Percentiles rank a stretch among this genome's conserved stretches.
Conservation (phyloP, 2,329 filamentous ascomycete genomes). For the Fusarium succisae region DNA sequence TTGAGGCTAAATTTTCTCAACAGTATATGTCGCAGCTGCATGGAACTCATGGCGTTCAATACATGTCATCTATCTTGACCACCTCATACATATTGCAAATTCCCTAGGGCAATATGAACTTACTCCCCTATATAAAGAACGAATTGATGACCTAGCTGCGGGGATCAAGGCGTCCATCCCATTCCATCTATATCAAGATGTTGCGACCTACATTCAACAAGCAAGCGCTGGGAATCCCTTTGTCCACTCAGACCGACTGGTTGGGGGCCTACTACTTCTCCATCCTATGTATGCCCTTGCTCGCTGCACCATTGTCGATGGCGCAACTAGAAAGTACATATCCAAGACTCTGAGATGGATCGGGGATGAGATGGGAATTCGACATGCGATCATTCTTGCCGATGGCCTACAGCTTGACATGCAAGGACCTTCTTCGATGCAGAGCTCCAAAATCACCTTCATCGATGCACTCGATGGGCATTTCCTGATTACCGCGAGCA, state of each 20-base stretch:
- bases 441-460: neutral
- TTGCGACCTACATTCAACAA: neutral
- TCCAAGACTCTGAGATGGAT: neutral
- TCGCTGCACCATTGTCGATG: neutral
- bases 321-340: neutral
- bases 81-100: neutral
- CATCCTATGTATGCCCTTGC: conserved; percentile 7
- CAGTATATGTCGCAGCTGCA: conserved; percentile 5
- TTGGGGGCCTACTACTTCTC: neutral
- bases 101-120: neutral
- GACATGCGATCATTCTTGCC: neutral
- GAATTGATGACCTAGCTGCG: neutral
- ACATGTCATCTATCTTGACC: conserved; percentile 5
- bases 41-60: conserved; percentile 18
- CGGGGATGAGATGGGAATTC: conserved; percentile 3
- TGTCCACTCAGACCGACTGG: neutral
- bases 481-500: conserved; percentile 8
- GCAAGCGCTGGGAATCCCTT: neutral
- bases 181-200: neutral
- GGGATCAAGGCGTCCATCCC: conserved; percentile 4
- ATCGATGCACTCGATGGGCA: conserved; percentile 15
- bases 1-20: neutral
- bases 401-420: neutral
- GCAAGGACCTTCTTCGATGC: conserved; percentile 1
- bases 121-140: neutral